Evolutionary conservation across 1,284 basidiomycete genomes (phyloP).

Genomic region (Athelia sp.): DNA sequence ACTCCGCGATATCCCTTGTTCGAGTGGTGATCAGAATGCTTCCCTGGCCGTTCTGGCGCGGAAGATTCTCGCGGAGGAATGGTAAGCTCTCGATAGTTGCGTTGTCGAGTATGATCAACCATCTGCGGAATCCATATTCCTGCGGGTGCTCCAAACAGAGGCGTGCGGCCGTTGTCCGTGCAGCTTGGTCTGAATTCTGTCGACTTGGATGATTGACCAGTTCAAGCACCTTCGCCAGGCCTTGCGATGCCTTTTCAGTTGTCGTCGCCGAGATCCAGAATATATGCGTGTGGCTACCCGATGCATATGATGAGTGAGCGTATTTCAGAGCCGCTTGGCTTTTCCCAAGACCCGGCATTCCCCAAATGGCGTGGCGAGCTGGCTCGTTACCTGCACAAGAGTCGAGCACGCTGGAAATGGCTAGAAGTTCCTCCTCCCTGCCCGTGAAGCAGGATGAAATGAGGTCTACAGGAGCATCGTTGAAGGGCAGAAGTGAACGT

Average conservation of each 20-base stretch:
- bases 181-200: neutral
- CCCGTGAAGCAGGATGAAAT: neutral
- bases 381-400: neutral
- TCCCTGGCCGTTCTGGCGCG: neutral
- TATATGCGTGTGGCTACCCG: neutral
- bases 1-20: neutral
- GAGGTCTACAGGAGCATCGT: constrained; percentile 1
- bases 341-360: neutral
- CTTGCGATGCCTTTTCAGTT: neutral
- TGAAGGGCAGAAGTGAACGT: neutral
- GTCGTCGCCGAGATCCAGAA: constrained; percentile 1
- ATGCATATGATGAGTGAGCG: neutral
- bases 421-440: neutral
- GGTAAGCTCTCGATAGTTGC: neutral
- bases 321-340: neutral
- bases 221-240: neutral
- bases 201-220: neutral
- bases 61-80: neutral
- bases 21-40: neutral
- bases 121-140: neutral
- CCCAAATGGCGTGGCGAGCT: neutral
- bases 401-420: neutral
- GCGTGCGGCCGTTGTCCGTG: neutral
- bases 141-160: neutral
- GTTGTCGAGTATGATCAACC: neutral